Base-by-base conservation (phyloP, 2,329 filamentous ascomycete species). In the Pyrenochaeta sp. region DNA sequence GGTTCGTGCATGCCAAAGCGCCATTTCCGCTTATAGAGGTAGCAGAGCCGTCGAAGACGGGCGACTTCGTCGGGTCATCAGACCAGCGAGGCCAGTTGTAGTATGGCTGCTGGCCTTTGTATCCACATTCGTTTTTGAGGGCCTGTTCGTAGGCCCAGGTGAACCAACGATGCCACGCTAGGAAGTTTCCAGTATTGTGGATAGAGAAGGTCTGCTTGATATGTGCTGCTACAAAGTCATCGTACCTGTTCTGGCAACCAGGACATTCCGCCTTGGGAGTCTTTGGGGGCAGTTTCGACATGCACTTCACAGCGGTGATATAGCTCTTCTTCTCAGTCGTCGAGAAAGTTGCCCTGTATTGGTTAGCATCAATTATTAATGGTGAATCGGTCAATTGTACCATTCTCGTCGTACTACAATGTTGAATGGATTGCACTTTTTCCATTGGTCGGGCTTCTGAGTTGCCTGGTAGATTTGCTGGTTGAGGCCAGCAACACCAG, bases 21-120 rank as follows among this genome's bases (percentile, higher is more conserved):
- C 82, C 82, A 46, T 84, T 81, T 18, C 82, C 81, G 30, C 78
- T 48, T 46, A 73, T 54, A 2, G 78, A 74, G 45, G 79, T 81
- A 35, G 76, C 78, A 54, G 79, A 81, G 40, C 84, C 84, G 58
- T 84, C 82, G 54, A 87, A 84, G 36, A 84, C 65, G 21, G 82
- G 80, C 2, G 82, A 83, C 51, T 78, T 75, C 58, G 44, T 43
- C 2, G 68, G 69, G 36, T 70, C 58, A 14, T 64, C 58, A 7
- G 66, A 58, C 63, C 64, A 70, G 30, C 60, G 56, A 2, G 68
- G 57, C 64, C 65, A 71, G 51, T 70, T 70, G 53, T 67, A 71
- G 57, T 73, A 72, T 11, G 68, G 68, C 17, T 69, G 68, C 11
- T 65, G 56, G 20, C 68, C 68, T 31, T 62, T 68, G 54, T 71